Percentiles rank a stretch among this genome's conserved stretches.
These are phyloP conservation scores for Earliella scabrosa DNA, from an alignment of 1,284 basidiomycete genomes.

Conservation along the genomic window DNA sequence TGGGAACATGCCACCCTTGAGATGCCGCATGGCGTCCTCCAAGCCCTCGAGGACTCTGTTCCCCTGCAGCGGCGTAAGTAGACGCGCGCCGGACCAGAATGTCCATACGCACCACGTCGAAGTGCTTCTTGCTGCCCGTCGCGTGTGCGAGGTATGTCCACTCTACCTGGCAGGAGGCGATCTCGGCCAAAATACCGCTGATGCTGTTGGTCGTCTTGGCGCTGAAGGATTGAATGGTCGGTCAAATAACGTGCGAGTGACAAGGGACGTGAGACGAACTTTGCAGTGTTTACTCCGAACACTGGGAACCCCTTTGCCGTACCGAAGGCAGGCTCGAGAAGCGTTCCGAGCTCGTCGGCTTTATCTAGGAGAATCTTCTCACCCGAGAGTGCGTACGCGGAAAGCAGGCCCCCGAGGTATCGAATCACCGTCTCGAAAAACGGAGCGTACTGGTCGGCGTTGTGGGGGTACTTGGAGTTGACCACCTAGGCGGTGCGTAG, in stretches of 20 bases:
- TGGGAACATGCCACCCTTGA: conserved; percentile 60
- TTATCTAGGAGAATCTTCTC: conserved; percentile 53
- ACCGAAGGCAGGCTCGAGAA: conserved; percentile 56
- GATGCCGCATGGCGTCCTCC: conserved; percentile 42
- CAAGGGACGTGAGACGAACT: conserved; percentile 31
- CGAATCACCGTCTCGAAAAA: conserved; percentile 82
- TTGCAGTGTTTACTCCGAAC: conserved; percentile 48
- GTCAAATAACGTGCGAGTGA: background rate
- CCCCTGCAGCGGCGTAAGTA: conserved; percentile 10
- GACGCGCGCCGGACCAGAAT: background rate
- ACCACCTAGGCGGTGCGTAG: conserved; percentile 1
- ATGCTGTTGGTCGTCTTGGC: conserved; percentile 1
- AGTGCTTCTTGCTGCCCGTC: conserved; percentile 58
- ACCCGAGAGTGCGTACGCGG: conserved; percentile 70
- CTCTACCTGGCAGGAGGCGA: conserved; percentile 62
- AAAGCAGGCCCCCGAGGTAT: conserved; percentile 74
- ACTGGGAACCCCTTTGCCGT: conserved; percentile 53
- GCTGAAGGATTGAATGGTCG: background rate
- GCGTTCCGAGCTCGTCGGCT: conserved; percentile 54
- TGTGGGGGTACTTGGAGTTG: background rate
- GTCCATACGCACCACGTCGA: conserved; percentile 44
- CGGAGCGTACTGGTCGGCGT: conserved; percentile 39
- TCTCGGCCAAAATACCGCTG: conserved; percentile 44
- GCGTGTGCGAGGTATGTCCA: conserved; percentile 68
- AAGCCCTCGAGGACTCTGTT: conserved; percentile 23